Conservation (phyloP, 345 rosid species). For the Citrus maxima region DNA sequence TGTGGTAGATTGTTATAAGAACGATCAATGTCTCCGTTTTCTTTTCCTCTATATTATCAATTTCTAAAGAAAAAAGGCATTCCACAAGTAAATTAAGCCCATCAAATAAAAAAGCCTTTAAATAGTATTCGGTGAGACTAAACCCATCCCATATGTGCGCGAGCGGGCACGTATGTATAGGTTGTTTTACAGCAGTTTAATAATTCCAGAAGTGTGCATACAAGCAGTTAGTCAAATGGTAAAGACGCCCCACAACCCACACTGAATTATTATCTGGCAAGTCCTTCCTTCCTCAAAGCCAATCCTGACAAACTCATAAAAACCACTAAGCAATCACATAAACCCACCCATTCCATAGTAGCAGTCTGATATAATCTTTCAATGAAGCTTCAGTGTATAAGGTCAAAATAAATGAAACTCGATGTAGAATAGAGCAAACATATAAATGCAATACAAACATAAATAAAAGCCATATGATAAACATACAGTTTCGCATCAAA, state of each 20-base stretch:
- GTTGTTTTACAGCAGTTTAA: neutral
- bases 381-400: neutral
- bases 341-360: neutral
- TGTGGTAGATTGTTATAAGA: neutral
- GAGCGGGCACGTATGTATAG: rapidly evolving
- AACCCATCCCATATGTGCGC: neutral
- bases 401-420: neutral
- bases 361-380: neutral
- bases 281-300: constrained; percentile 1
- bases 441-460: neutral
- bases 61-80: neutral
- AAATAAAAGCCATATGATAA: neutral
- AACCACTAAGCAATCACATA: neutral
- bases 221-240: neutral
- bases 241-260: neutral
- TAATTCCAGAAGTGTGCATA: neutral
- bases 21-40: neutral
- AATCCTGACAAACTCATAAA: constrained; percentile 12
- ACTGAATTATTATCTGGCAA: neutral
- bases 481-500: neutral
- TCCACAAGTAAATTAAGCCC: neutral
- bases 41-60: neutral
- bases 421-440: neutral
- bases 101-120: neutral
- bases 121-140: neutral